phyloP scores from a whole-genome alignment of 176 grass and related monocot species.

The Urochloa ruziziensis region DNA sequence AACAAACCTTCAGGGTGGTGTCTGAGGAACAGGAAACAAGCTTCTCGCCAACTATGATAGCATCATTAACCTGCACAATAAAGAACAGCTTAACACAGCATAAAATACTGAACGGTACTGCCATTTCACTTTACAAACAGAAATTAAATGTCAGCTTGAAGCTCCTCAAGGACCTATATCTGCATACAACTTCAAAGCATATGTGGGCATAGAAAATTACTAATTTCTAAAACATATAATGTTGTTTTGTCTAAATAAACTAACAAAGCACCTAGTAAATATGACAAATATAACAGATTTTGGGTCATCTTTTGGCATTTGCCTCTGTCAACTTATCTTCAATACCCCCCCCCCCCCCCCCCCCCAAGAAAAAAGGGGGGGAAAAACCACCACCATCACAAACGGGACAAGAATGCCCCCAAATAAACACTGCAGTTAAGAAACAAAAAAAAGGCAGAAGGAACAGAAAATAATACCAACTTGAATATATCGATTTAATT shows the following conservation, averaged over 20 bases:
- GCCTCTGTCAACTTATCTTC: not conserved
- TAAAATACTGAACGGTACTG: not conserved
- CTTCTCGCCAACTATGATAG: constrained; percentile 71
- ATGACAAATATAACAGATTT: not conserved
- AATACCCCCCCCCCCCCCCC: too few species aligned
- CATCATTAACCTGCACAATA: constrained; percentile 89
- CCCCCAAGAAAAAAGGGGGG: too few species aligned
- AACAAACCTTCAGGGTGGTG: constrained; percentile 87
- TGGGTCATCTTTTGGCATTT: not conserved
- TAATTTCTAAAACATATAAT: not conserved
- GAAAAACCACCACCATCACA: not conserved
- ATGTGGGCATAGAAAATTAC: not conserved
- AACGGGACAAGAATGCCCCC: not conserved
- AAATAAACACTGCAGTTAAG: constrained; percentile 1
- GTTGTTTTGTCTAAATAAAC: constrained; percentile 4
- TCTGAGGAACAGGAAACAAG: constrained; percentile 99
- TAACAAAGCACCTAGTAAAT: not conserved
- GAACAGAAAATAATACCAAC: not conserved
- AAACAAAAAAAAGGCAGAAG: not conserved
- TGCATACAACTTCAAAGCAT: not conserved
- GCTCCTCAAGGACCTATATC: not conserved
- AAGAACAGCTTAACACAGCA: constrained; percentile 8
- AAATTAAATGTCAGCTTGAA: constrained; percentile 2
- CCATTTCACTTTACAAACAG: constrained; percentile 19
- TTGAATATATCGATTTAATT: not conserved